A percentile compares a stretch with the other conserved stretches of the same genome.
Evolutionary conservation across 495 filamentous ascomycete genomes (phyloP).

Genomic region (Parathielavia hyrcaniae): DNA sequence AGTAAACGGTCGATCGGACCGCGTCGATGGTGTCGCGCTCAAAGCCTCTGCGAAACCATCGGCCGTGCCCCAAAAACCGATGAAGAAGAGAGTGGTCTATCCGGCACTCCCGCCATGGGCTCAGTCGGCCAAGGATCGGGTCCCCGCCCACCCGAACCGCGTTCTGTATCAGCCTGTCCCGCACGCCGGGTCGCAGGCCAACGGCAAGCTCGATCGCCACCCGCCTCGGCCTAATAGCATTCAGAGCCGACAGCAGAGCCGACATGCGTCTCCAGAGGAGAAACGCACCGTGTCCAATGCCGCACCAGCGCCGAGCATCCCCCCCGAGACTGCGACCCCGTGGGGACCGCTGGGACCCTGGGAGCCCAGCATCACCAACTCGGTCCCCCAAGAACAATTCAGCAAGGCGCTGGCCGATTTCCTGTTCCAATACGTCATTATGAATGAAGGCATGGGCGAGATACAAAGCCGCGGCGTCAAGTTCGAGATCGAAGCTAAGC

Average conservation of each 20-base stretch:
- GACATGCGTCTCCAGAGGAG: conserved; percentile 45
- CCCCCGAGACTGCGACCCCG: conserved; percentile 10
- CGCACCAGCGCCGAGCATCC: conserved; percentile 7
- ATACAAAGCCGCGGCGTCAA: conserved; percentile 53
- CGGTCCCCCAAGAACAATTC: conserved; percentile 60
- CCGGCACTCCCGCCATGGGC: conserved; percentile 44
- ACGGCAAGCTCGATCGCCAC: conserved; percentile 38
- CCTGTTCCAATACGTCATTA: conserved; percentile 61
- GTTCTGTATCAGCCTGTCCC: conserved; percentile 33
- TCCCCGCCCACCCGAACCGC: conserved; percentile 34
- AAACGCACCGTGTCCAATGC: conserved; percentile 31
- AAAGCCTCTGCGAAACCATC: conserved; percentile 16
- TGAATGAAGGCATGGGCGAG: conserved; percentile 50
- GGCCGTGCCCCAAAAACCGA: conserved; percentile 24
- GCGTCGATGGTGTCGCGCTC: conserved; percentile 16
- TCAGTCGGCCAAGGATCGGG: conserved; percentile 24
- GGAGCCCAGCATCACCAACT: conserved; percentile 66
- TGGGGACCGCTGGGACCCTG: conserved; percentile 50
- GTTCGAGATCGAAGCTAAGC: conserved; percentile 86
- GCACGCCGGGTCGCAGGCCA: conserved; percentile 27
- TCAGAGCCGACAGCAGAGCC: conserved; percentile 42
- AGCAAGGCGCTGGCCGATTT: conserved; percentile 67
- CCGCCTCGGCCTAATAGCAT: not conserved
- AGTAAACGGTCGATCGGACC: conserved; percentile 35
- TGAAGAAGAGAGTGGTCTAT: conserved; percentile 36